These are phyloP conservation scores for Physaria fendleri DNA, from an alignment of 345 rosid genomes.

Conservation along the genomic window DNA sequence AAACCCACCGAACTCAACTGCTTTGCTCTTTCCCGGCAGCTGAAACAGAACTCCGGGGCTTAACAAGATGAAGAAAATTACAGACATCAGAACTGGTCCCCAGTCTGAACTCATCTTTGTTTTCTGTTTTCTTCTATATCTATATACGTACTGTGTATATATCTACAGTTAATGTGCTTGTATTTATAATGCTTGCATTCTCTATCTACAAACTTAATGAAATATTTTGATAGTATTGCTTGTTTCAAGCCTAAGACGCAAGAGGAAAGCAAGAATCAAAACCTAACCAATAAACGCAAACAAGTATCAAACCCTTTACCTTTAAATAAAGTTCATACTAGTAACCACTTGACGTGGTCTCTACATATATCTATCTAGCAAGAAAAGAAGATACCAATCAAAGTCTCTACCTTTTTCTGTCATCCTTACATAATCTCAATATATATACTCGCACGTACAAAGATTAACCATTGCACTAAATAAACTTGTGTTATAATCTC, in stretches of 20 bases:
- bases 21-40: conserved; percentile 44
- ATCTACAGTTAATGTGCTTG: neutral
- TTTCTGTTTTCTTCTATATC: neutral
- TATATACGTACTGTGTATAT: neutral
- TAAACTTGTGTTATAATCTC: conserved; percentile 2
- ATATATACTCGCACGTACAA: neutral
- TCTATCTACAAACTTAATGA: too few species aligned
- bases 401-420: neutral
- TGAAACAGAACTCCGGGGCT: conserved; percentile 58
- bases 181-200: neutral
- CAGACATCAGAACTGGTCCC: conserved; percentile 58
- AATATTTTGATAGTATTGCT: neutral
- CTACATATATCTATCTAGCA: neutral
- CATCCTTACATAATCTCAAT: conserved; percentile 15
- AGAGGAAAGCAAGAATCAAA: too few species aligned
- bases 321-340: conserved; percentile 2
- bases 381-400: conserved; percentile 24
- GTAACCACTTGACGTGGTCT: conserved; percentile 8
- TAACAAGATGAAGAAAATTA: conserved; percentile 46
- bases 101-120: conserved; percentile 41
- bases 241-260: conserved; percentile 10
- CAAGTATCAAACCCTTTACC: conserved; percentile 24
- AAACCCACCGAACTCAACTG: conserved; percentile 41
- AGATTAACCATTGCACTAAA: neutral
- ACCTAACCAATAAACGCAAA: conserved; percentile 6